Conservation (phyloP, 2,329 filamentous ascomycete genomes). For the Colletotrichum sojae region DNA sequence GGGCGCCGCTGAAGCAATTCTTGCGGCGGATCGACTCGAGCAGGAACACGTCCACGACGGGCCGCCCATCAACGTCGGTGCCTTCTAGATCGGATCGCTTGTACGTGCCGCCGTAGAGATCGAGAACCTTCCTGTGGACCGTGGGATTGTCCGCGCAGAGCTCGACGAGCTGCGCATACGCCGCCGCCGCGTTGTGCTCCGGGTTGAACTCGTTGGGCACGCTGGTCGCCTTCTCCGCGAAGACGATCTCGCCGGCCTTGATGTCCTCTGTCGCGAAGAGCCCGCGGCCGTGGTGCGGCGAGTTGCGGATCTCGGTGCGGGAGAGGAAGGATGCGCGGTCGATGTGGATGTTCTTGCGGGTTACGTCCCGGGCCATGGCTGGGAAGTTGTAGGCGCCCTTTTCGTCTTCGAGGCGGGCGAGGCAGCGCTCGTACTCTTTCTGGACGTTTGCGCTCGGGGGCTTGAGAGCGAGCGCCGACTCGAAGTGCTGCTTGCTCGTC, state of each 20-base stretch:
- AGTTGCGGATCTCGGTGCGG: constrained; percentile 50
- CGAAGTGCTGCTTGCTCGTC: constrained; percentile 44
- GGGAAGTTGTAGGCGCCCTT: constrained; percentile 41
- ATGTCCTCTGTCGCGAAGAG: constrained; percentile 57
- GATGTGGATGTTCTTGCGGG: constrained; percentile 41
- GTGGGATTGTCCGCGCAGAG: constrained; percentile 57
- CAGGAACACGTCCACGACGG: constrained; percentile 55
- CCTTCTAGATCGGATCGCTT: constrained; percentile 49
- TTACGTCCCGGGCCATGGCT: constrained; percentile 36
- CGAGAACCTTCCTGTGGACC: constrained; percentile 50
- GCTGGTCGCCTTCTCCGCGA: constrained; percentile 58
- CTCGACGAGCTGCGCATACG: constrained; percentile 57
- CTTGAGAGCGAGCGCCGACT: constrained; percentile 45
- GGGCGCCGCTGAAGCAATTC: constrained; percentile 55
- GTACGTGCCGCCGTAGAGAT: constrained; percentile 54
- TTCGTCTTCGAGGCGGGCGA: constrained; percentile 30
- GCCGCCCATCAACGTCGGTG: constrained; percentile 50
- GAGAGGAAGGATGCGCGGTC: constrained; percentile 51
- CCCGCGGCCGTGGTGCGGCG: constrained; percentile 54
- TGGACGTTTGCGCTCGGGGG: constrained; percentile 40
- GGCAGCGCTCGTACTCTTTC: constrained; percentile 41
- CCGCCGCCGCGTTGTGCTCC: constrained; percentile 56
- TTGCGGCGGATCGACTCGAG: constrained; percentile 57
- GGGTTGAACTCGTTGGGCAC: constrained; percentile 59
- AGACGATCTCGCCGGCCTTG: constrained; percentile 56